A percentile compares a stretch with the other conserved stretches of the same genome.
Evolutionary conservation across 805 yeast species (phyloP).

Genomic region (Myxozyma monticola): DNA sequence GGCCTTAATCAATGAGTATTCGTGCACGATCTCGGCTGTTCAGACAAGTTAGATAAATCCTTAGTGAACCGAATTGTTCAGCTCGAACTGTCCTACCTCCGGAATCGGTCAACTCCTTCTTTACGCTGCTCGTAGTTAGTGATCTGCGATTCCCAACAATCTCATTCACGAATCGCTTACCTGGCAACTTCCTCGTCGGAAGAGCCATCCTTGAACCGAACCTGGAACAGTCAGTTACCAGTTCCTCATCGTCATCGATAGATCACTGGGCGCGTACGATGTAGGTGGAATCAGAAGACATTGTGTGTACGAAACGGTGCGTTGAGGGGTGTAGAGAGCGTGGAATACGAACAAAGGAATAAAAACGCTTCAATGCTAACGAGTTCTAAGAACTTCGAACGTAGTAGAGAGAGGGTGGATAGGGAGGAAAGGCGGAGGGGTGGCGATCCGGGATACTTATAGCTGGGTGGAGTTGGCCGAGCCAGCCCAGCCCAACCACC

Average conservation of each 20-base stretch:
- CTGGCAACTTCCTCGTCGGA: constrained; percentile 27
- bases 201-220: constrained; percentile 30
- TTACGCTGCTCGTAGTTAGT: constrained; percentile 14
- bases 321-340: too few species aligned
- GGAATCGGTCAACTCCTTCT: constrained; percentile 24
- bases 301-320: not conserved
- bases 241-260: not conserved
- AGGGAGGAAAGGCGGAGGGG: too few species aligned
- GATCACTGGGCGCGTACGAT: not conserved
- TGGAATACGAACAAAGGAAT: too few species aligned
- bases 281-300: not conserved
- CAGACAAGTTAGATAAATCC: not conserved
- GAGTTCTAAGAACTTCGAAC: too few species aligned
- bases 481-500: too few species aligned
- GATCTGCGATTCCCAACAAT: not conserved
- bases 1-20: constrained; percentile 33
- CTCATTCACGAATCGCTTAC: constrained; percentile 11
- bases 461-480: too few species aligned
- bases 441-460: too few species aligned
- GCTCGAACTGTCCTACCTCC: constrained; percentile 24
- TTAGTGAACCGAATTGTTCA: not conserved
- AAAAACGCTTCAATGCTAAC: too few species aligned
- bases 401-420: too few species aligned
- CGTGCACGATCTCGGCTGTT: constrained; percentile 30
- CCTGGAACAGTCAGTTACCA: constrained; percentile 3